phyloP scores from a whole-genome alignment of 805 yeast species.

The Huiozyma naganishii region DNA sequence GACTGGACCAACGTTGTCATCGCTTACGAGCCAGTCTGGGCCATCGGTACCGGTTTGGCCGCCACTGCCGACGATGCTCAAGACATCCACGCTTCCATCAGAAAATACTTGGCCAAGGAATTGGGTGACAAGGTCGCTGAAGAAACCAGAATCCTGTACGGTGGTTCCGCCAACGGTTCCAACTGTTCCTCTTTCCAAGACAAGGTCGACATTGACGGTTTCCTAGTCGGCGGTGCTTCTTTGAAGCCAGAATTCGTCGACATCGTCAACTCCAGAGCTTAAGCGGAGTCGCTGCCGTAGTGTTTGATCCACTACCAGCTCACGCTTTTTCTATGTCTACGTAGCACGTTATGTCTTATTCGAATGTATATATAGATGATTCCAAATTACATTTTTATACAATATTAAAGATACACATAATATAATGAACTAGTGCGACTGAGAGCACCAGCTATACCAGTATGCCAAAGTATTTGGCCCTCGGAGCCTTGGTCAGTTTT shows the following conservation, averaged over 20 bases:
- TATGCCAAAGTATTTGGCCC: conserved; percentile 71
- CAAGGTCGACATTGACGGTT: conserved; percentile 92
- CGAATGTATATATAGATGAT: background rate
- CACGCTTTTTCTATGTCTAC: too few relatives aligned
- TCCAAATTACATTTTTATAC: background rate
- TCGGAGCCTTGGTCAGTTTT: conserved; percentile 32
- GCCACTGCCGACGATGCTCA: conserved; percentile 98
- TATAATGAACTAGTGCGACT: background rate
- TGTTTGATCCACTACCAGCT: too few relatives aligned
- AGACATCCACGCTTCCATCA: conserved; percentile 81
- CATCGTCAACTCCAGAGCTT: conserved; percentile 85
- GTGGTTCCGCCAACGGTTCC: conserved; percentile 96
- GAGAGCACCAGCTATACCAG: conserved; percentile 42
- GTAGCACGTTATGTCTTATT: too few relatives aligned
- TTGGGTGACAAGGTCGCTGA: conserved; percentile 74
- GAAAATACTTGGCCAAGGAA: conserved; percentile 67
- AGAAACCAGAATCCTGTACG: conserved; percentile 83
- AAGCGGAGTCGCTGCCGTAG: conserved; percentile 11
- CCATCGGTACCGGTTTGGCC: conserved; percentile 98
- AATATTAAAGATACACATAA: background rate
- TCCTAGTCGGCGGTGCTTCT: conserved; percentile 99
- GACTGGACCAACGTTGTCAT: conserved; percentile 91
- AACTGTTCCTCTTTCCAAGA: conserved; percentile 85
- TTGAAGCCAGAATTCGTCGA: conserved; percentile 96
- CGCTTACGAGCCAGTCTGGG: conserved; percentile 99